Percentiles rank a stretch among this genome's conserved stretches.
Conservation (phyloP, 768 basidiomycete species). For the Naganishia onofrii region DNA sequence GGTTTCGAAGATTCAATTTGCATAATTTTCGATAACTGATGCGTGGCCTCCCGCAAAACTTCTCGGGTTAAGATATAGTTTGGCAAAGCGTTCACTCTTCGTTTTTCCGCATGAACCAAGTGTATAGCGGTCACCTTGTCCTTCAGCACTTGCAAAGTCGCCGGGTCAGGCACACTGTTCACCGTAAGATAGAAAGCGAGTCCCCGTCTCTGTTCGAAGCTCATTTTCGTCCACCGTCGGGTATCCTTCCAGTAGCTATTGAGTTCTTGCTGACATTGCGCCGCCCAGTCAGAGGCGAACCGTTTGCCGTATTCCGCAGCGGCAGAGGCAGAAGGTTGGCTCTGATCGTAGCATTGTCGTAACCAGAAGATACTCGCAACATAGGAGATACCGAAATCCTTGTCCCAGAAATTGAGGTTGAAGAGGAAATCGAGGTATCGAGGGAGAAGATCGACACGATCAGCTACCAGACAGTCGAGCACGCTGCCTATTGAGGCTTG, state of each 20-base stretch:
- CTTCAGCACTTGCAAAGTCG: slow-evolving; percentile 2
- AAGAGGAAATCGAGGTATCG: slow-evolving; percentile 20
- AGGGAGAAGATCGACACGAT: slow-evolving; percentile 10
- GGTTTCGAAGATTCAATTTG: background rate
- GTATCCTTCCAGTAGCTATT: background rate
- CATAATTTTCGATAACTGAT: background rate
- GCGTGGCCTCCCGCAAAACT: background rate
- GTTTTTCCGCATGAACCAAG: background rate
- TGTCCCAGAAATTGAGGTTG: slow-evolving; percentile 19
- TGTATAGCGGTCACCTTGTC: background rate
- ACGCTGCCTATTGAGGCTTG: slow-evolving; percentile 1
- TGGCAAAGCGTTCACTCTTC: background rate
- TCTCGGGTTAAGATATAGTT: slow-evolving; percentile 11
- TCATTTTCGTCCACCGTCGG: background rate
- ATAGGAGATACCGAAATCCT: slow-evolving; percentile 3
- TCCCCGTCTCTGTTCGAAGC: background rate
- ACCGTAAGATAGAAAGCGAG: slow-evolving; percentile 12
- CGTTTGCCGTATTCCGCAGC: slow-evolving; percentile 5
- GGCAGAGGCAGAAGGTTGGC: background rate
- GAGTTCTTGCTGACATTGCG: background rate
- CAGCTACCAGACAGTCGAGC: slow-evolving; percentile 9
- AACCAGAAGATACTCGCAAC: background rate
- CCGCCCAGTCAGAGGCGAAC: slow-evolving; percentile 1
- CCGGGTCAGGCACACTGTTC: background rate
- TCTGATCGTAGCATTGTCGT: background rate